Conservation (phyloP, 805 yeast genomes). For the Danielia reshetovae region DNA sequence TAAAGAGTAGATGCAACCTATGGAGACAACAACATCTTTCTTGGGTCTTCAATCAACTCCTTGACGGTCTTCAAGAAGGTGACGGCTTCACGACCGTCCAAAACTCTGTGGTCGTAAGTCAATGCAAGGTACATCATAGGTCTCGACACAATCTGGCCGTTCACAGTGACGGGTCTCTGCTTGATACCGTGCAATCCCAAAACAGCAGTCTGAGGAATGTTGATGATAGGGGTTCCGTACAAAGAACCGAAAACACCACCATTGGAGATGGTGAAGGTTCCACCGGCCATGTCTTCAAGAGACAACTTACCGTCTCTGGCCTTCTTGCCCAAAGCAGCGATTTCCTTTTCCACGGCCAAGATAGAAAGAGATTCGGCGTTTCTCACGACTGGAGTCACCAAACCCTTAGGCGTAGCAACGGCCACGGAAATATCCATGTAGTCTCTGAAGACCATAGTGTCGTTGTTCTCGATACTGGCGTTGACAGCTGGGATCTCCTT, state of each 20-base stretch:
- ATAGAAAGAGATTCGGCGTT: conserved; percentile 90
- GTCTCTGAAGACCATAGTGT: conserved; percentile 93
- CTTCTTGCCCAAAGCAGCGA: conserved; percentile 73
- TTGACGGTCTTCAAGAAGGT: conserved; percentile 93
- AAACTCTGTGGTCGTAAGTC: conserved; percentile 96
- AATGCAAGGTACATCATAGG: conserved; percentile 99
- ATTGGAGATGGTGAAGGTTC: conserved; percentile 97
- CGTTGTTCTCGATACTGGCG: conserved; percentile 88
- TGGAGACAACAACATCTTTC: conserved; percentile 75
- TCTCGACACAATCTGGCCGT: conserved; percentile 93
- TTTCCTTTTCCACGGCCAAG: conserved; percentile 86
- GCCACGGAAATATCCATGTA: conserved; percentile 94
- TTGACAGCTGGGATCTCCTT: conserved; percentile 93
- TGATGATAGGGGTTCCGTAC: conserved; percentile 97
- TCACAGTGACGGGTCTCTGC: conserved; percentile 94
- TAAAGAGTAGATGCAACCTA: too few species aligned
- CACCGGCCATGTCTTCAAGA: conserved; percentile 98
- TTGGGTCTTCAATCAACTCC: conserved; percentile 97
- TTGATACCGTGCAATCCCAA: conserved; percentile 96
- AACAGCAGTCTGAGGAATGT: conserved; percentile 97
- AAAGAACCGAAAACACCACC: conserved; percentile 99
- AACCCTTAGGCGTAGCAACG: conserved; percentile 98
- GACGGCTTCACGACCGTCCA: conserved; percentile 99
- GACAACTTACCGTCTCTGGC: conserved; percentile 97
- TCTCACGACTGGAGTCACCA: conserved; percentile 96